Conservation (phyloP, 73 alveolate species). For the Tetrahymena thermophila region DNA sequence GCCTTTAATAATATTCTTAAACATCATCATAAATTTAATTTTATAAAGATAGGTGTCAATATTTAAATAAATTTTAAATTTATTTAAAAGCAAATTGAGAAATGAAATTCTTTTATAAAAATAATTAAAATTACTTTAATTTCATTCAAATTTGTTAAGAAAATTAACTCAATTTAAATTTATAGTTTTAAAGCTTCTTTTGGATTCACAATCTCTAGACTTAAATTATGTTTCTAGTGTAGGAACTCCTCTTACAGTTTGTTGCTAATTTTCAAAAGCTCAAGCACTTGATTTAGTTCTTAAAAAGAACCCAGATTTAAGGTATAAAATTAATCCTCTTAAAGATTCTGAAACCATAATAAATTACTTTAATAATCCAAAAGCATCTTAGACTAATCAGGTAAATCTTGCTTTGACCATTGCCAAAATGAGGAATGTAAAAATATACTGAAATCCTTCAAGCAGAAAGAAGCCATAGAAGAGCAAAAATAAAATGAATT, state of each 20-base stretch:
- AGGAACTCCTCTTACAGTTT: not conserved
- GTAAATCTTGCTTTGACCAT: not conserved
- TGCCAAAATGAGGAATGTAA: not conserved
- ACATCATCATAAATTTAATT: no score
- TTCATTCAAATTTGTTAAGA: not conserved
- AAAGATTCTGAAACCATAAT: not conserved
- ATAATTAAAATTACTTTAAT: no score
- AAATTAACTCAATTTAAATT: not conserved
- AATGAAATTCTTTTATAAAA: not conserved
- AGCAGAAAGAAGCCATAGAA: not conserved
- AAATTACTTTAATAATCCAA: no score
- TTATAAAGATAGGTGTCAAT: not conserved
- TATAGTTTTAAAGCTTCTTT: not conserved
- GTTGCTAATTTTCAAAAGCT: not conserved
- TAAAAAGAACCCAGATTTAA: not conserved
- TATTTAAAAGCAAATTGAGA: no score
- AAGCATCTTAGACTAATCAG: not conserved
- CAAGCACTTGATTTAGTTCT: not conserved
- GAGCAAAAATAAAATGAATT: not conserved
- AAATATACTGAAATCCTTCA: not conserved
- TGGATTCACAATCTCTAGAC: not conserved
- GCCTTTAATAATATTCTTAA: not conserved
- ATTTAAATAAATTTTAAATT: no score
- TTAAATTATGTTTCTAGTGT: not conserved
- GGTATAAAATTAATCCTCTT: not conserved